Conservation (phyloP, 2,329 filamentous ascomycete species). For the Arthrobotrys iridis region DNA sequence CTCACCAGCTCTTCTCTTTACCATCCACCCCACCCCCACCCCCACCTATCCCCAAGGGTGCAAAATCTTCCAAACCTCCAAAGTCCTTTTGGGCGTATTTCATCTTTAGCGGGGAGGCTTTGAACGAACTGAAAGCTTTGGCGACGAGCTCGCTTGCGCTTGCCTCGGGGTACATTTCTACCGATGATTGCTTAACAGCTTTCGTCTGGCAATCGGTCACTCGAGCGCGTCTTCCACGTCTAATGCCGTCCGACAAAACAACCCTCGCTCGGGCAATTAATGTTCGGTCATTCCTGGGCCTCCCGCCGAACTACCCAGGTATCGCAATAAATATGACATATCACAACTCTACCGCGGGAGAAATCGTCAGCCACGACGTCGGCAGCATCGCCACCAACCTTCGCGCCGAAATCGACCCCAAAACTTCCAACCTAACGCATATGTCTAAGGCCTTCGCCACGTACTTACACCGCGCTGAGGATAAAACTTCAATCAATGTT, state of each 20-base stretch:
- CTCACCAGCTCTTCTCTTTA: constrained; percentile 60
- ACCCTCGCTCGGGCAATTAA: constrained; percentile 66
- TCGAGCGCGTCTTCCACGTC: constrained; percentile 62
- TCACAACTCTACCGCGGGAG: constrained; percentile 59
- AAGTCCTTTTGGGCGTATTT: constrained; percentile 65
- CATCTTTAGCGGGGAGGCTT: constrained; percentile 61
- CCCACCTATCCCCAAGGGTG: constrained; percentile 39
- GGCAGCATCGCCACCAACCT: constrained; percentile 62
- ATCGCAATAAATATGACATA: constrained; percentile 65
- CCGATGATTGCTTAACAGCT: constrained; percentile 67
- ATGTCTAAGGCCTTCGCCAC: constrained; percentile 64
- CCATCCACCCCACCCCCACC: constrained; percentile 42
- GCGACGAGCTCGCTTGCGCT: constrained; percentile 59
- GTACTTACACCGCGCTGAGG: constrained; percentile 59
- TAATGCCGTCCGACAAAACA: constrained; percentile 56
- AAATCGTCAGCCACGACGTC: constrained; percentile 59
- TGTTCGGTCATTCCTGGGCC: constrained; percentile 62
- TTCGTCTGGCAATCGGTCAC: constrained; percentile 66
- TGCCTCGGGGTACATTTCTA: constrained; percentile 63
- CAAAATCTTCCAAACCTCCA: constrained; percentile 51
- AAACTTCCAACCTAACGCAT: constrained; percentile 60
- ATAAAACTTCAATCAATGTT: constrained; percentile 61
- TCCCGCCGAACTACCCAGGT: constrained; percentile 65
- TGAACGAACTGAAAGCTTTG: constrained; percentile 62
- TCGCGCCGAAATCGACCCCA: constrained; percentile 62